phyloP scores from a whole-genome alignment of 352 stramenopile species.

The Detonula confervacea region DNA sequence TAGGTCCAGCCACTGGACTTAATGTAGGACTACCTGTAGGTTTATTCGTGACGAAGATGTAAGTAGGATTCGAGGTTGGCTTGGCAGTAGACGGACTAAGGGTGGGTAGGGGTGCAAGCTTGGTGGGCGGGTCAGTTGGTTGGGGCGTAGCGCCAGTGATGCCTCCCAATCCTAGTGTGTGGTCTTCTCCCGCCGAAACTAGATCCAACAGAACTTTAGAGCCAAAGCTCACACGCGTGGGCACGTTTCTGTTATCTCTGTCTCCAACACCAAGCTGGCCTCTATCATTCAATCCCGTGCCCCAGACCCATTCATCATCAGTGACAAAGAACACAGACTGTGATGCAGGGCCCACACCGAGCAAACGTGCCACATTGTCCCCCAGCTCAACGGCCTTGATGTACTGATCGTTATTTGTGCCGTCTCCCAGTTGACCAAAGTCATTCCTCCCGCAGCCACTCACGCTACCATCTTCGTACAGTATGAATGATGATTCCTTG shows the following conservation, averaged over 20 bases:
- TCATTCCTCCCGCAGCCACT: constrained; percentile 52
- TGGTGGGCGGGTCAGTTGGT: constrained; percentile 1
- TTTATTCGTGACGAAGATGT: background rate
- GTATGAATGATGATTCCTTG: constrained; percentile 46
- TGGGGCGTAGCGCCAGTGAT: constrained; percentile 4
- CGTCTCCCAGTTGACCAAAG: constrained; percentile 53
- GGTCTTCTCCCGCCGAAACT: constrained; percentile 38
- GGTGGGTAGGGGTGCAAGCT: too few relatives aligned
- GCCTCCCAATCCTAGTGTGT: constrained; percentile 37
- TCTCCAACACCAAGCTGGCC: constrained; percentile 54
- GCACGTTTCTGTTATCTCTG: constrained; percentile 34
- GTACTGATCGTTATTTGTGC: constrained; percentile 40
- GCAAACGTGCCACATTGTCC: constrained; percentile 17
- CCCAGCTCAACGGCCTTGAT: constrained; percentile 23
- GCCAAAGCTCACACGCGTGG: constrained; percentile 36
- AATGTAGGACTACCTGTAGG: background rate
- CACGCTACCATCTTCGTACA: constrained; percentile 41
- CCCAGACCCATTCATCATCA: constrained; percentile 39
- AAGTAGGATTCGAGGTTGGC: too few relatives aligned
- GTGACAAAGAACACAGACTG: constrained; percentile 54
- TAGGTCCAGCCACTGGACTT: background rate
- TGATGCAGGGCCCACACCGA: constrained; percentile 43
- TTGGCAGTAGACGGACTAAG: too few relatives aligned
- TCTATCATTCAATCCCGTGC: constrained; percentile 45
- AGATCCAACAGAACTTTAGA: constrained; percentile 15